Base-by-base conservation (phyloP, 2,329 filamentous ascomycete species). In the Pseudomassariella vexata region DNA sequence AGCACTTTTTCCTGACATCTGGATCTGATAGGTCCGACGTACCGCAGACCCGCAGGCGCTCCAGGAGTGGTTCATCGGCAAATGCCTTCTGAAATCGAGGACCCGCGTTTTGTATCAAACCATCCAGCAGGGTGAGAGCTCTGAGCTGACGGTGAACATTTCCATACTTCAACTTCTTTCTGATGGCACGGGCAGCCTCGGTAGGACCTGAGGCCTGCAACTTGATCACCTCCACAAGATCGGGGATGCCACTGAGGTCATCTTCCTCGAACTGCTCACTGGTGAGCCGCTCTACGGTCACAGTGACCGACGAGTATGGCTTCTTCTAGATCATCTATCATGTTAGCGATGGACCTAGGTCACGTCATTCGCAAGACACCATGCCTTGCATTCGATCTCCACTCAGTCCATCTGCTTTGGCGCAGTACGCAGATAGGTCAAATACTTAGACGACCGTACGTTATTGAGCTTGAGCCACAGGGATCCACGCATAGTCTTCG, bases 141-240 rank as follows among this genome's bases (percentile, higher is more conserved):
- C 92, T 79, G 20, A 96, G 71, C 59, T 98, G 92, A 30, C 88
- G 82, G 59, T 96, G 90, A n/a, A 85, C 72, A 50, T 79, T 94
- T 48, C 92, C 92, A 60, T 98, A 96, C 66, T 98, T 98, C 72
- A 98, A 76, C 68, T 96, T 96, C 75, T 98, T 98, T 39, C 92
- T 79, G 48, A 98, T 76, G 28, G 92, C 89, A 52, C 92, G 79
- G 33, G 90, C 87, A 37, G 89, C 89, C 66, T 98, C 92, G 9
- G 78, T 75, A 2, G 92, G 87, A 0, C 92, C 92, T 6, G 85
- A 84, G 17, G 75, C 72, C 60, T 98, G 92, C 37, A 98, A 78
- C 44, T 85, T 83, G 55, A 98, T 85, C 35, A 92, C 87, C 59
- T 98, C 92, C 42, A 96, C 85, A 16, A 98, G 77, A 49, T 96